Evolutionary conservation across 2,329 filamentous ascomycete species (phyloP).

Genomic region (Arthrobotrys sphaeroides): DNA sequence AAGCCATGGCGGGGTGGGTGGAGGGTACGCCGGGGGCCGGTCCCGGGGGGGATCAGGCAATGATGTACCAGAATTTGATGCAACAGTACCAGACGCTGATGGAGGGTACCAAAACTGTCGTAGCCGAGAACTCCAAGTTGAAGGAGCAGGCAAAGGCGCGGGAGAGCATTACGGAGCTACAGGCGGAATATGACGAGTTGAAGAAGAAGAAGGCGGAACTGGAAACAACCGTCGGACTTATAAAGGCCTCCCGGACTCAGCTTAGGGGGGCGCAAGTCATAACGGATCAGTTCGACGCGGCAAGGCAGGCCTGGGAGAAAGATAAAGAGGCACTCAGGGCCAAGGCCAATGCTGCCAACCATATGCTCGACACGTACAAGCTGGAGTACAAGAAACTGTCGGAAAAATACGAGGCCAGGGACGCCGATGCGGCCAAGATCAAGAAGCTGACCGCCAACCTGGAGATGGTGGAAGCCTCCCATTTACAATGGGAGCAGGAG

Average conservation of each 20-base stretch:
- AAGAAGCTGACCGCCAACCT: background rate
- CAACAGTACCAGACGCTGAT: background rate
- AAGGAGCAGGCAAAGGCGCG: background rate
- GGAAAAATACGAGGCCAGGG: background rate
- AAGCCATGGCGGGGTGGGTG: constrained; percentile 4
- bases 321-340: background rate
- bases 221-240: background rate
- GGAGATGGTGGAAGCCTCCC: background rate
- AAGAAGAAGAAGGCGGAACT: background rate
- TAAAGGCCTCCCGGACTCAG: background rate
- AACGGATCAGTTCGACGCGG: background rate
- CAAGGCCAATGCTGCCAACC: too few species aligned
- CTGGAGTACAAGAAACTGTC: too few species aligned
- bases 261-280: background rate
- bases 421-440: background rate
- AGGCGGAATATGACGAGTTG: constrained; percentile 4
- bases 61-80: background rate
- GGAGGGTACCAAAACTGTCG: background rate
- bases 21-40: background rate
- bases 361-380: too few species aligned
- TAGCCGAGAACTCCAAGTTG: constrained; percentile 14
- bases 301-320: background rate
- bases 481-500: background rate
- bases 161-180: background rate
- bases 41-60: background rate